Conservation (phyloP, 2,329 filamentous ascomycete genomes). For the Ophiostoma angusticollis region DNA sequence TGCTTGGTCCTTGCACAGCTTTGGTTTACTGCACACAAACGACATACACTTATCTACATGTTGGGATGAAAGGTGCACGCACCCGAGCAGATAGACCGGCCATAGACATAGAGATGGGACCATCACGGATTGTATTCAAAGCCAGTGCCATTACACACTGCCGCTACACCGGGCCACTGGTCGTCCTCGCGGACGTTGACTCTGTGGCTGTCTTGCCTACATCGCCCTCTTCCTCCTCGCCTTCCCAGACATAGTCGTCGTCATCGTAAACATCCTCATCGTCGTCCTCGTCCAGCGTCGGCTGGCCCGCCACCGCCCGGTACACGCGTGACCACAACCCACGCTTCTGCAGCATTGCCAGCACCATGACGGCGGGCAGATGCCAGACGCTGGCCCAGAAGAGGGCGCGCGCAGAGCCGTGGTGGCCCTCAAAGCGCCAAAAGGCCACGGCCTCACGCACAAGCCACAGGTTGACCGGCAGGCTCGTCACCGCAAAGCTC, state of each 20-base stretch:
- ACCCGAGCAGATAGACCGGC: no score
- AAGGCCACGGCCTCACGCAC: slow-evolving; percentile 66
- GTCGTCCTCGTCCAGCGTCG: slow-evolving; percentile 41
- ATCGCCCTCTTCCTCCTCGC: no score
- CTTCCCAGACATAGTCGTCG: slow-evolving; percentile 21
- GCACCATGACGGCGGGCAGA: slow-evolving; percentile 74
- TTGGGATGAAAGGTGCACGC: no score
- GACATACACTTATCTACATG: no score
- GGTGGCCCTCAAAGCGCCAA: slow-evolving; percentile 64
- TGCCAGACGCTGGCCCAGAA: slow-evolving; percentile 99
- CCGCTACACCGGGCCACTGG: no score
- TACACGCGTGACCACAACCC: slow-evolving; percentile 80
- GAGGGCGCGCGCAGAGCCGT: slow-evolving; percentile 67
- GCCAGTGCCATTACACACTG: no score
- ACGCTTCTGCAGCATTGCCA: slow-evolving; percentile 88
- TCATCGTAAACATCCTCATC: slow-evolving; percentile 44
- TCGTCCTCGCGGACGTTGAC: no score
- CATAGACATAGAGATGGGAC: no score
- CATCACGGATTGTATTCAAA: no score
- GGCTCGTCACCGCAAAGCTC: slow-evolving; percentile 69
- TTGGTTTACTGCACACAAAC: no score
- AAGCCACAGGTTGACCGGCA: slow-evolving; percentile 78
- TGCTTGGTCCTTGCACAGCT: no score
- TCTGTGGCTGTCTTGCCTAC: no score
- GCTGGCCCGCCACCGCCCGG: slow-evolving; percentile 49